Evolutionary conservation across 805 yeast genomes (phyloP), one percentile per base, ranked within the genome.

Genomic region (Hanseniaspora clermontiae): DNA sequence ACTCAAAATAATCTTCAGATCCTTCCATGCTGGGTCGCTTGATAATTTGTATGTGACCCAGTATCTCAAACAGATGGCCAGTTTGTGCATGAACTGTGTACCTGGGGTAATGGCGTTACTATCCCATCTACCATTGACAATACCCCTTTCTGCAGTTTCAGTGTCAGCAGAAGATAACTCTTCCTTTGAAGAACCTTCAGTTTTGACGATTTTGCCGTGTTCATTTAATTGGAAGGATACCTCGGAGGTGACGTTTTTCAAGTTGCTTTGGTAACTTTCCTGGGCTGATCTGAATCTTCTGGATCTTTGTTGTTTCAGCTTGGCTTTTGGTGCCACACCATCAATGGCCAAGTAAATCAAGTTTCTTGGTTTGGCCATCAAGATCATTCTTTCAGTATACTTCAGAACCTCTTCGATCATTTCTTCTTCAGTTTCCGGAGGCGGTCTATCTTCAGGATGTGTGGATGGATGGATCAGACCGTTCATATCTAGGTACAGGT

Each of bases 391-490:
- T 61, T 93, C 95, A 0, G 98, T 93, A 67, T 93, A 93, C 62
- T 81, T 82, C 72, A 93, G 93, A 31, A 93, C 84, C 48, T 91
- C 97, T 58, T 90, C 70, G 74, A 93, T 82, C 98, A 93, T 93
- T 65, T 93, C 97, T 59, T 89, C 96, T 65, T 93, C 98, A 0
- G 91, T 89, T 62, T 83, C 95, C 12, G 99, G 99, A 0, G 98
- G 84, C 0, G 96, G 96, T 62, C 84, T 84, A 62, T 91, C 86
- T 65, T 91, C 98, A 0, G 99, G 99, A 69, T 93, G 99, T 2
- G 97, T 84, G 74, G 97, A 93, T 1, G 98, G 98, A 73, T 93
- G 99, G 5, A 93, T 98, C 65, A 93, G 93, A 74, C 97, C 98
- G 67, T 93, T 93, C 98, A 93, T 93, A 71, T 93, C 99, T 60